Evolutionary conservation across 441 rosid species (phyloP).

Genomic region (Melastoma candidum): DNA sequence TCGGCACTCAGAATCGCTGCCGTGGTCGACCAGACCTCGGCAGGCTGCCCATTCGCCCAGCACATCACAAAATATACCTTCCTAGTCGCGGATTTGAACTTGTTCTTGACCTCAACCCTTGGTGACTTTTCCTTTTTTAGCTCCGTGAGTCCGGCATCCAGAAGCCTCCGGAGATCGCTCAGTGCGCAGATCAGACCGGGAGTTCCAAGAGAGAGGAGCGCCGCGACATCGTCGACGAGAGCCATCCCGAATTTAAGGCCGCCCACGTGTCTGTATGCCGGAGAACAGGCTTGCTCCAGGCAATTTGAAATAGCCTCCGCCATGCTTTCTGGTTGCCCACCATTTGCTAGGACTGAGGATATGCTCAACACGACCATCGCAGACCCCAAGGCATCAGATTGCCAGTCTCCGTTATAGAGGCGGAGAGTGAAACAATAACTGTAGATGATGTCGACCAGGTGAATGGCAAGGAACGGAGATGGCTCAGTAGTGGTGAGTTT

Average conservation of each 20-base stretch:
- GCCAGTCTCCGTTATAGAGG: slow-evolving; percentile 85
- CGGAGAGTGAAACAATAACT: slow-evolving; percentile 75
- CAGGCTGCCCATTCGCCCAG: slow-evolving; percentile 77
- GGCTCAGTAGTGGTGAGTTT: slow-evolving; percentile 55
- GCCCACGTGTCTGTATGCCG: slow-evolving; percentile 54
- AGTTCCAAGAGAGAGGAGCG: slow-evolving; percentile 44
- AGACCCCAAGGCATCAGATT: slow-evolving; percentile 62
- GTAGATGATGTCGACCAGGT: slow-evolving; percentile 61
- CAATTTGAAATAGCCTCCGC: slow-evolving; percentile 50
- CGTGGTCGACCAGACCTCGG: slow-evolving; percentile 50
- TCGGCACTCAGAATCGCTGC: slow-evolving; percentile 48
- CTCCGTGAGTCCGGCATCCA: slow-evolving; percentile 44
- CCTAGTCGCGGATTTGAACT: slow-evolving; percentile 62
- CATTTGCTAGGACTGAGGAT: slow-evolving; percentile 63
- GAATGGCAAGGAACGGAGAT: slow-evolving; percentile 59
- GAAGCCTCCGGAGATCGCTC: slow-evolving; percentile 62
- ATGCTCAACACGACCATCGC: slow-evolving; percentile 37
- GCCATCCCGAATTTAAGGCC: slow-evolving; percentile 56
- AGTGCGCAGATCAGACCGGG: slow-evolving; percentile 53
- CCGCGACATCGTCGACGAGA: slow-evolving; percentile 45
- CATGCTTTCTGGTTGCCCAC: slow-evolving; percentile 48
- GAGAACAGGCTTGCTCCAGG: slow-evolving; percentile 78
- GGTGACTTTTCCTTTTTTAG: slow-evolving; percentile 29
- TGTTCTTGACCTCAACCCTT: slow-evolving; percentile 42
- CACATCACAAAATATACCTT: slow-evolving; percentile 75